Evolutionary conservation across 192 early-diverging fungal species (phyloP), one percentile per base, ranked within the genome.

Genomic region (Rhizophagus sp.): DNA sequence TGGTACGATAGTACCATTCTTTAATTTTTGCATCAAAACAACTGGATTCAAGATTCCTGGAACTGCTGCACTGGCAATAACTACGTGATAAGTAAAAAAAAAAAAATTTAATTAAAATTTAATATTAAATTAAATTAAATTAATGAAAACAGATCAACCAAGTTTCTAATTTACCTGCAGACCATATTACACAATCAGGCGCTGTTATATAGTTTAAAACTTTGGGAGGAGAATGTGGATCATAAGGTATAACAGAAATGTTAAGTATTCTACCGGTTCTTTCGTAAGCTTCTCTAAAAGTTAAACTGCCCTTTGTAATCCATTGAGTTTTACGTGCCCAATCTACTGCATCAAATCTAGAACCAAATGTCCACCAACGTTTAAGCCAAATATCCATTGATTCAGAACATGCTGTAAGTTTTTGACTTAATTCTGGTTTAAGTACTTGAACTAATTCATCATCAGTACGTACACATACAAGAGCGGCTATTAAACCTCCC

Each of bases 261-360:
- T 95, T 97, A 33, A 97, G 90, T 12, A 97, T 88, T 67, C 93
- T 87, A 11, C 97, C 97, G 0, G 97, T 97, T 67, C 92, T 83
- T 72, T 90, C 89, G 83, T 95, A 97, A 0, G 97, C 97, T 84
- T 99, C 97, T 66, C 89, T 79, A 80, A 99, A 99, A 2, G 97
- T 99, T 83, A 95, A 80, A 24, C 91, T 90, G 4, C 95, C 95
- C 73, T 89, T 89, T 13, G 90, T 91, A 47, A 92, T 84, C 88
- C 92, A 91, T 79, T 91, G 89, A 10, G 85, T 86, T 57, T 93
- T 89, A 12, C 85, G 81, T 50, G 89, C 90, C 92, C 92, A 93
- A 25, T 90, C 88, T 34, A 88, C 85, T 11, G 88, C 84, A 76
- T 92, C 90, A 81, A 90, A 91, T 67, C 88, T 62, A 30, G 89